phyloP scores from a whole-genome alignment of 2,329 filamentous ascomycete species.

The Pseudodiploospora longispora region DNA sequence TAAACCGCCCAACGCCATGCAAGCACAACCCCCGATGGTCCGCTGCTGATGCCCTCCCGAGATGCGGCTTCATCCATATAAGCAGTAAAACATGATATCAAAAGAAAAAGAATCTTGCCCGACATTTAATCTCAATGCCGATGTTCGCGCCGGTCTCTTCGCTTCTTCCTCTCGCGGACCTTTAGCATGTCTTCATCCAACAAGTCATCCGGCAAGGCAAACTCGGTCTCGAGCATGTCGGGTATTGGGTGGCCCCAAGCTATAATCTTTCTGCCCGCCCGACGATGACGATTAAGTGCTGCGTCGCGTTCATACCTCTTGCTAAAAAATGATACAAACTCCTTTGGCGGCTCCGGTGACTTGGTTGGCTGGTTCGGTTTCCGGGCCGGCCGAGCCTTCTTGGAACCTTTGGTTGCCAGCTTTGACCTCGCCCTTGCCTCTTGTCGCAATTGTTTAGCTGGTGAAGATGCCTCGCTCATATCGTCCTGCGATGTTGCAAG shows the following conservation, averaged over 20 bases:
- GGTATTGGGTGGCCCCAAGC: conserved; percentile 81
- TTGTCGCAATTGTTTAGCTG: conserved; percentile 65
- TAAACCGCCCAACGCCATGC: conserved; percentile 7
- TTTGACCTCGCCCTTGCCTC: conserved; percentile 54
- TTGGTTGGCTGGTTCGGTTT: conserved; percentile 19
- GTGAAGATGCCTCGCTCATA: conserved; percentile 34
- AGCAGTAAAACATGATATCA: neutral
- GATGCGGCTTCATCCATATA: too few relatives aligned
- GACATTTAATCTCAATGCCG: conserved; percentile 21
- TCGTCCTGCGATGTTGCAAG: conserved; percentile 44
- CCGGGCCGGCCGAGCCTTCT: conserved; percentile 20
- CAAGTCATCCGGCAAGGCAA: conserved; percentile 63
- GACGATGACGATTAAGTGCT: conserved; percentile 64
- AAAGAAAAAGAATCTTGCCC: neutral
- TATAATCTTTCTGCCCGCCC: conserved; percentile 59
- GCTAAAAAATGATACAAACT: conserved; percentile 80
- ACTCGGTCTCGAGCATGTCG: conserved; percentile 62
- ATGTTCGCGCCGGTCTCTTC: conserved; percentile 50
- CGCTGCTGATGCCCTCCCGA: too few relatives aligned
- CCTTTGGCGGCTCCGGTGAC: conserved; percentile 37
- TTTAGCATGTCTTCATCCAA: conserved; percentile 47
- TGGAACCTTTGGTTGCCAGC: conserved; percentile 28
- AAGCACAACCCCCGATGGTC: conserved; percentile 2
- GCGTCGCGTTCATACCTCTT: conserved; percentile 73
- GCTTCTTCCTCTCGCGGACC: conserved; percentile 53